These are phyloP conservation scores for Elaeis guineensis DNA, from an alignment of 176 grass and related monocot species.

Conservation along the genomic window DNA sequence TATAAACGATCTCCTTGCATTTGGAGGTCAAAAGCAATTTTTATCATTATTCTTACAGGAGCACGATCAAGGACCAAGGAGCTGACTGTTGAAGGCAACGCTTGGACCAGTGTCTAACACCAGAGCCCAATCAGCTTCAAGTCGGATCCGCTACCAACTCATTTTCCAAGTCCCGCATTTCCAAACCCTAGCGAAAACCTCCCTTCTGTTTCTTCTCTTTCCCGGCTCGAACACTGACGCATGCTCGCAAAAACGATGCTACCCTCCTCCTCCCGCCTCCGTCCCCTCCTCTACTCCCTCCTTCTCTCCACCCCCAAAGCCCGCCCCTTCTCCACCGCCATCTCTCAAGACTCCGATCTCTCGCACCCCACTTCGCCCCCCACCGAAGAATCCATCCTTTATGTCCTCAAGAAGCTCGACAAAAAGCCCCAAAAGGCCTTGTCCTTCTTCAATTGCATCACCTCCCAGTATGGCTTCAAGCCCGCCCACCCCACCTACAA, in stretches of 20 bases:
- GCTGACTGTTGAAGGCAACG: too few species aligned
- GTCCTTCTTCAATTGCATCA: constrained; percentile 47
- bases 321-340: neutral
- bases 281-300: constrained; percentile 17
- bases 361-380: neutral
- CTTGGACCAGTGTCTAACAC: too few species aligned
- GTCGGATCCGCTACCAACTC: too few species aligned
- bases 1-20: too few species aligned
- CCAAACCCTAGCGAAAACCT: too few species aligned
- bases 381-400: constrained; percentile 66
- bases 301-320: neutral
- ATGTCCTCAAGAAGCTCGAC: constrained; percentile 59
- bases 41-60: too few species aligned
- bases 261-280: constrained; percentile 14
- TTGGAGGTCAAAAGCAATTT: too few species aligned
- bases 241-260: neutral
- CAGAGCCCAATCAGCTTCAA: too few species aligned
- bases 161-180: too few species aligned
- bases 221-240: too few species aligned
- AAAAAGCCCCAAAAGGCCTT: constrained; percentile 48
- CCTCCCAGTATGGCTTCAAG: constrained; percentile 25
- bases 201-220: too few species aligned
- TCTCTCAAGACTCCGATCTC: neutral
- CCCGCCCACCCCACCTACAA: constrained; percentile 54
- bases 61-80: too few species aligned